phyloP scores from a whole-genome alignment of 2,329 filamentous ascomycete genomes.

The Lecanicillium sp. region DNA sequence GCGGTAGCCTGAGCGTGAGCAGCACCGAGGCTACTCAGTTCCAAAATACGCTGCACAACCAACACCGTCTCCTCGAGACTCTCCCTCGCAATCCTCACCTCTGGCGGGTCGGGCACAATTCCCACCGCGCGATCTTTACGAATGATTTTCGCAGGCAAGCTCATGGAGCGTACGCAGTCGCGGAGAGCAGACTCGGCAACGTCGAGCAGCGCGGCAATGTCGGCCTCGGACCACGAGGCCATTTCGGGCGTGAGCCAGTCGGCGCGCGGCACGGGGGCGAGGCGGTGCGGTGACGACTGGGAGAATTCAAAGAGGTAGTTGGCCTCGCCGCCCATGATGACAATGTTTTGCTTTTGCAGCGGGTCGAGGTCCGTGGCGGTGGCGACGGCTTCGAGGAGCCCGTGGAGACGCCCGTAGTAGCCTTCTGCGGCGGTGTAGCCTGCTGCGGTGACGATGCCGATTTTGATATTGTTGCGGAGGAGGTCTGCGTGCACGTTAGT shows the following conservation, averaged over 20 bases:
- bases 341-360: conserved; percentile 65
- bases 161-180: conserved; percentile 73
- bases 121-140: conserved; percentile 85
- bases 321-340: conserved; percentile 92
- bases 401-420: conserved; percentile 82
- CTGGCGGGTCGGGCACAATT: conserved; percentile 58
- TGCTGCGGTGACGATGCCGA: conserved; percentile 94
- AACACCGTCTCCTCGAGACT: conserved; percentile 93
- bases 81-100: conserved; percentile 70
- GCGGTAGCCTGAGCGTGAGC: conserved; percentile 20
- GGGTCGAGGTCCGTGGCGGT: conserved; percentile 49
- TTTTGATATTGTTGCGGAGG: conserved; percentile 67
- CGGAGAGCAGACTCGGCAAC: conserved; percentile 77
- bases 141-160: conserved; percentile 70
- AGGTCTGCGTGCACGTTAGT: conserved; percentile 51
- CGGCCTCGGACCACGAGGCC: conserved; percentile 66
- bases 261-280: conserved; percentile 57
- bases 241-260: conserved; percentile 75
- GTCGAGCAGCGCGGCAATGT: conserved; percentile 76
- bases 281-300: conserved; percentile 53
- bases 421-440: conserved; percentile 83
- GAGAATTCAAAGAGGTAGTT: conserved; percentile 90
- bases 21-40: conserved; percentile 57
- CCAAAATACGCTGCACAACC: conserved; percentile 86
- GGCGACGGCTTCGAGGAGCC: conserved; percentile 73